A percentile compares a stretch with the other conserved stretches of the same genome.
Evolutionary conservation across 1,284 basidiomycete species (phyloP).

Genomic region (Moesziomyces globuligerus): DNA sequence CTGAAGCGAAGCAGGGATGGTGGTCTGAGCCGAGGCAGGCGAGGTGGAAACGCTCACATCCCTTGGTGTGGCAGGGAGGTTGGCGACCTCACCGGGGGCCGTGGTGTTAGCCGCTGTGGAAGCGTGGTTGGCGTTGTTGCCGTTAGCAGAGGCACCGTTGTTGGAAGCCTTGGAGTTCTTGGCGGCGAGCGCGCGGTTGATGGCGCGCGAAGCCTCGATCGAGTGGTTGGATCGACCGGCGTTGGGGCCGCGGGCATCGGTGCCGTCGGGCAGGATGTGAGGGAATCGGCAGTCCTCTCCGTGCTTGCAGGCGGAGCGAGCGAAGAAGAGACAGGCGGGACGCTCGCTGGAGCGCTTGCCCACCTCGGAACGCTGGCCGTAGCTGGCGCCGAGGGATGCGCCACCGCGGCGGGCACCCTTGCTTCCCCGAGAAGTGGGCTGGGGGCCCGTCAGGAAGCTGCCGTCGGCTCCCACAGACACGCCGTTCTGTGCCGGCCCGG

Average conservation of each 20-base stretch:
- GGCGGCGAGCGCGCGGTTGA: slow-evolving; percentile 46
- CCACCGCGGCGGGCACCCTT: slow-evolving; percentile 42
- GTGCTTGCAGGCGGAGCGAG: slow-evolving; percentile 60
- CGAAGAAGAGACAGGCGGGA: slow-evolving; percentile 65
- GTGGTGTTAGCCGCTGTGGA: slow-evolving; percentile 7
- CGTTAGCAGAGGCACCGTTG: slow-evolving; percentile 11
- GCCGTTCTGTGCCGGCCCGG: slow-evolving; percentile 33
- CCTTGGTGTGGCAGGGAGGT: slow-evolving; percentile 8
- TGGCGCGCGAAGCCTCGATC: slow-evolving; percentile 40
- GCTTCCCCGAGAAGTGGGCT: slow-evolving; percentile 25
- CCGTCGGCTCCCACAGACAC: slow-evolving; percentile 23
- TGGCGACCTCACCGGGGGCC: slow-evolving; percentile 15
- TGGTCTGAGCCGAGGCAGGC: slow-evolving; percentile 37
- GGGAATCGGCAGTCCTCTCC: slow-evolving; percentile 66
- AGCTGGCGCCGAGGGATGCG: slow-evolving; percentile 30
- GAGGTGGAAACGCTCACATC: slow-evolving; percentile 38
- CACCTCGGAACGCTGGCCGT: slow-evolving; percentile 38
- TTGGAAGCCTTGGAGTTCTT: slow-evolving; percentile 23
- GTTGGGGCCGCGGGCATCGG: slow-evolving; percentile 57
- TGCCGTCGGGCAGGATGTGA: slow-evolving; percentile 64
- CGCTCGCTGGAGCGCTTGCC: slow-evolving; percentile 53
- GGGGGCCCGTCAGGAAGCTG: slow-evolving; percentile 15
- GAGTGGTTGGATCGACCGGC: slow-evolving; percentile 44
- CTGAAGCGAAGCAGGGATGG: slow-evolving; percentile 14
- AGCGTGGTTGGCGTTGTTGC: slow-evolving; percentile 15